Evolutionary conservation across 2,329 filamentous ascomycete genomes (phyloP), one percentile per base, ranked within the genome.

Genomic region (Colletotrichum chlorophyti): DNA sequence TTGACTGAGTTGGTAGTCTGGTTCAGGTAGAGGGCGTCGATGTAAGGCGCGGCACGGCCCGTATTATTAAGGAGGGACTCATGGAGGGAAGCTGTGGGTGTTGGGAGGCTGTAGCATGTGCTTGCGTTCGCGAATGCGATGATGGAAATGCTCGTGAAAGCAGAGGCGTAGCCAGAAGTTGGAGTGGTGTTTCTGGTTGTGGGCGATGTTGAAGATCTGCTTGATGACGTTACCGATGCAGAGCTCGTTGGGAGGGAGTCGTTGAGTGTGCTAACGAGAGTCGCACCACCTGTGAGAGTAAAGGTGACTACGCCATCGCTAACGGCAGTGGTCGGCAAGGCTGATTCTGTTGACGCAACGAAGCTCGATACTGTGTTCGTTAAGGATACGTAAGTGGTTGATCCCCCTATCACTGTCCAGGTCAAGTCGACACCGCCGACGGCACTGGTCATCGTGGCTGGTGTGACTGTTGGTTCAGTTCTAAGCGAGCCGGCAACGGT

Each of bases 11-110:
- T 52, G 1, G 69, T 70, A 14, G 69, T 65, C 3, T 61, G 63
- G 19, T 71, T 66, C 42, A 76, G 71, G 37, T 69, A 67, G 19
- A 76, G 65, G 0, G 74, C 70, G 45, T 76, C 72, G 4, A 76
- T 69, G 41, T 73, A 76, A 0, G 74, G 72, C 61, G 68, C 6
- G 69, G 55, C 6, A 67, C 67, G 12, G 65, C 63, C 19, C 1
- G 50, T 49, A 38, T 72, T 74, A 40, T 70, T 69, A n/a, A 76
- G 45, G 5, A 69, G 50, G 0, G 71, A 59, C 65, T 32, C 72
- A 61, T 19, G 67, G 52, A 11, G 65, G 49, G 45, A 47, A 7
- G 47, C 31, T 3, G 35, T 47, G 0, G 61, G 47, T 0, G 17
- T 29, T 1, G 58, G 61, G 3, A 55, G 43, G 2, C 24, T 15